Evolutionary conservation across 2,329 filamentous ascomycete genomes (phyloP), one percentile per base, ranked within the genome.

Genomic region (Penicillium sumatraense): DNA sequence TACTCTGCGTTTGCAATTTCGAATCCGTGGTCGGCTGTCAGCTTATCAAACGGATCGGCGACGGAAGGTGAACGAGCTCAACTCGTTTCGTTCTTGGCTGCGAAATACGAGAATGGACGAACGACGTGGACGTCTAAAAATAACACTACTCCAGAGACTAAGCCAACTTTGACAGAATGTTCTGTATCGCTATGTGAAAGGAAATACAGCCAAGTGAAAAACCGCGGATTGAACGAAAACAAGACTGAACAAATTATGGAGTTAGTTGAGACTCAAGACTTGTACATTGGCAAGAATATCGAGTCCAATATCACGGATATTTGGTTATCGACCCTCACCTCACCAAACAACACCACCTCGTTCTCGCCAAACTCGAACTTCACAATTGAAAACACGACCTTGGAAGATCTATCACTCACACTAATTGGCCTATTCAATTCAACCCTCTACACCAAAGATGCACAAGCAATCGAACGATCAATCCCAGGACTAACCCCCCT

Each of bases 151-250:
- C 6, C 20, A 23, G 45, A 48, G 21, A 9, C 18, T 16, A 48
- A 48, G 45, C 45, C 45, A 16, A 48, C 33, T 18, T n/a, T 48
- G 29, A 48, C 29, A 14, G 26, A 48, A n/a, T 48, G 45, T 21
- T 18, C 29, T 4, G 6, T 48, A 9, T 33, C 24, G 13, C n/a
- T 29, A 8, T 48, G 45, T 23, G 29, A 48, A 48, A 48, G 38
- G 5, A 24, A 41, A 24, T 41, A 41, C 20, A 41, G 11, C 10
- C 38, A 41, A n/a, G n/a, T n/a, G n/a, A n/a, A n/a, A 21, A 20
- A 7, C 5, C 16, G 9, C 38, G 9, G 20, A 23, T 41, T 21
- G 11, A 41, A 24, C 10, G 14, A 36, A 10, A 18, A 16, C 5
- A 18, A 21, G 13, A 13, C 11, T n/a, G 5, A 14, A 14, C 21